Conservation (phyloP, 2,329 filamentous ascomycete species). For the Xylariaceae sp. region DNA sequence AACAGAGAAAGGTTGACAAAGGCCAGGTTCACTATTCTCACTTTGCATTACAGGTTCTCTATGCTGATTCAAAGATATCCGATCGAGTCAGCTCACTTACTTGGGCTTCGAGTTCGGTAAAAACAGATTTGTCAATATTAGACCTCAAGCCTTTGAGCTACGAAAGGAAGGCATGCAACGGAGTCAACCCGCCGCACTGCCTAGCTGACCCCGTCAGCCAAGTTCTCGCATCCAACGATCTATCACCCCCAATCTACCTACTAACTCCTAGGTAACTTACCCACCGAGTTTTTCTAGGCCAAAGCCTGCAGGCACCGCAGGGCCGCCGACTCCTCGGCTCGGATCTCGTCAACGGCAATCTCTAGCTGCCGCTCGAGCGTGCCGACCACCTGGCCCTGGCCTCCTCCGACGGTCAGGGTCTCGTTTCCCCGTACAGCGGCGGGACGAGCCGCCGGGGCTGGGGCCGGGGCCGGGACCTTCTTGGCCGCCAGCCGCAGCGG, state of each 20-base stretch:
- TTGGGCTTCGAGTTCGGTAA: too few relatives aligned
- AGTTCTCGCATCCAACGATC: too few relatives aligned
- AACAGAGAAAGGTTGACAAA: too few relatives aligned
- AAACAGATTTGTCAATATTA: too few relatives aligned
- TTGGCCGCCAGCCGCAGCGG: too few relatives aligned
- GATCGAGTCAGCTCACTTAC: too few relatives aligned
- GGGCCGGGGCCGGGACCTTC: neutral
- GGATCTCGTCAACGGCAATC: slow-evolving; percentile 2
- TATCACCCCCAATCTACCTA: too few relatives aligned
- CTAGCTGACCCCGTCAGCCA: too few relatives aligned
- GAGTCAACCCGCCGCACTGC: neutral
- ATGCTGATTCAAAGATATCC: too few relatives aligned
- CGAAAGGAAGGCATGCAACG: neutral
- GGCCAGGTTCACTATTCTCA: too few relatives aligned
- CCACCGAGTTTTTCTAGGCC: slow-evolving; percentile 1
- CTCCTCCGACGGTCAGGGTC: neutral
- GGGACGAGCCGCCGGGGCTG: neutral
- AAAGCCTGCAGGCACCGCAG: slow-evolving; percentile 2
- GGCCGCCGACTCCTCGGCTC: slow-evolving; percentile 4
- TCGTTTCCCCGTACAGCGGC: neutral
- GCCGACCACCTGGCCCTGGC: too few relatives aligned
- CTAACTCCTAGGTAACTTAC: neutral
- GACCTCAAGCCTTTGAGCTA: neutral
- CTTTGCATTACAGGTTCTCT: too few relatives aligned
- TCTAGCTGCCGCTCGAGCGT: slow-evolving; percentile 1